Conservation (phyloP, 2,329 filamentous ascomycete genomes). For the Diplodia sapinea region DNA sequence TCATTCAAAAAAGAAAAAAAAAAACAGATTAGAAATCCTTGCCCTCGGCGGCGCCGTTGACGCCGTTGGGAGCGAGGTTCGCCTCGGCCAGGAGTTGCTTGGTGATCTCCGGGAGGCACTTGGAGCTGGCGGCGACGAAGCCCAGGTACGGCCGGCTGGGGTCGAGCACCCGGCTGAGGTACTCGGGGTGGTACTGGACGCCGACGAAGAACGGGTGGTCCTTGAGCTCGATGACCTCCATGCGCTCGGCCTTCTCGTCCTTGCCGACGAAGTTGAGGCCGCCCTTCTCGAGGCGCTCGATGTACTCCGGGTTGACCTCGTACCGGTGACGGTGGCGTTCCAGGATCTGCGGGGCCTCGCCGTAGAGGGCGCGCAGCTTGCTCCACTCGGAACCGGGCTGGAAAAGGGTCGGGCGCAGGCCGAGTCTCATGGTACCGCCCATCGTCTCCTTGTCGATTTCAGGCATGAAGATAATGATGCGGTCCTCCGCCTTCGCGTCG, state of each 20-base stretch:
- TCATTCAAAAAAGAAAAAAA: background rate
- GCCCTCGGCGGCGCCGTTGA: slow-evolving; percentile 17
- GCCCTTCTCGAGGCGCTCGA: slow-evolving; percentile 69
- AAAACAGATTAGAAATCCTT: slow-evolving; percentile 24
- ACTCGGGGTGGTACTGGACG: slow-evolving; percentile 90
- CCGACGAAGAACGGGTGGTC: slow-evolving; percentile 86
- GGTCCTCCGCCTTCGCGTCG: slow-evolving; percentile 65
- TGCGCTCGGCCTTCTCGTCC: slow-evolving; percentile 76
- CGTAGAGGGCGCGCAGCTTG: slow-evolving; percentile 77
- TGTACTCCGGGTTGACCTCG: slow-evolving; percentile 83
- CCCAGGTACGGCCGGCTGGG: slow-evolving; percentile 81
- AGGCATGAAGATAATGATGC: slow-evolving; percentile 89
- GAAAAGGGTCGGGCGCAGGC: slow-evolving; percentile 75
- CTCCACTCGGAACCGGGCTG: slow-evolving; percentile 78
- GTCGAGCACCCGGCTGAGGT: slow-evolving; percentile 74
- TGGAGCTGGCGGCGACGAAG: slow-evolving; percentile 79
- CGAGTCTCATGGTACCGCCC: slow-evolving; percentile 87
- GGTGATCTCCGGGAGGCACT: slow-evolving; percentile 40
- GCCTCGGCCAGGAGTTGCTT: slow-evolving; percentile 13
- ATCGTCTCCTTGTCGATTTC: slow-evolving; percentile 78
- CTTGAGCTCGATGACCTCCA: slow-evolving; percentile 83
- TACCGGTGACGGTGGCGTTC: slow-evolving; percentile 90
- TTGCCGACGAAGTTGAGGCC: slow-evolving; percentile 80
- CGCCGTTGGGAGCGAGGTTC: slow-evolving; percentile 6
- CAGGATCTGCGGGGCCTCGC: slow-evolving; percentile 53